phyloP scores from a whole-genome alignment of 2,329 filamentous ascomycete species.

The Pseudogymnoascus sp. region DNA sequence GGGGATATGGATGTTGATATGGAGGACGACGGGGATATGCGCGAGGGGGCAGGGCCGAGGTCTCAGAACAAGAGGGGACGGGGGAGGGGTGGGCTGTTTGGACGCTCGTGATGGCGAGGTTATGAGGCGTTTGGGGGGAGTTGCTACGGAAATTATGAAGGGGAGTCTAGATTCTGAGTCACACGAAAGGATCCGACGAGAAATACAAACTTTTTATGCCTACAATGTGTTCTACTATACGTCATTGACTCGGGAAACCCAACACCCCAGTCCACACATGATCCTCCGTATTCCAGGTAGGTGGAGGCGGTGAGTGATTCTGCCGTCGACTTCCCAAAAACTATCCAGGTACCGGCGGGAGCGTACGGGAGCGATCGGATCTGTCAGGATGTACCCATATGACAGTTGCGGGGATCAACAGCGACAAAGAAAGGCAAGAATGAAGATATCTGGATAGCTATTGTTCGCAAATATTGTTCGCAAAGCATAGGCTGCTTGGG shows the following conservation, averaged over 20 bases:
- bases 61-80: conserved; percentile 44
- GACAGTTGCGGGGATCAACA: background rate
- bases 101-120: background rate
- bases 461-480: background rate
- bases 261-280: background rate
- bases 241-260: background rate
- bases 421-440: background rate
- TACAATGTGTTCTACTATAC: background rate
- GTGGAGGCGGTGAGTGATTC: background rate
- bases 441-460: background rate
- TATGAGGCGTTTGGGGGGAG: background rate
- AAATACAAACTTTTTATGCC: background rate
- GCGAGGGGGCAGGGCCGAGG: conserved; percentile 42
- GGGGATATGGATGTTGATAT: conserved; percentile 48
- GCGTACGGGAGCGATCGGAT: background rate
- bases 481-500: background rate
- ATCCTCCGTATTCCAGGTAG: background rate
- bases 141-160: background rate
- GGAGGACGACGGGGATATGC: conserved; percentile 41
- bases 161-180: background rate
- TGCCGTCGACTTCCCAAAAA: background rate
- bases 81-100: background rate
- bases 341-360: background rate
- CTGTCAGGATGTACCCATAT: background rate
- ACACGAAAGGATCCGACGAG: background rate